phyloP scores from a whole-genome alignment of 805 yeast species.

The Saturnispora dispora region DNA sequence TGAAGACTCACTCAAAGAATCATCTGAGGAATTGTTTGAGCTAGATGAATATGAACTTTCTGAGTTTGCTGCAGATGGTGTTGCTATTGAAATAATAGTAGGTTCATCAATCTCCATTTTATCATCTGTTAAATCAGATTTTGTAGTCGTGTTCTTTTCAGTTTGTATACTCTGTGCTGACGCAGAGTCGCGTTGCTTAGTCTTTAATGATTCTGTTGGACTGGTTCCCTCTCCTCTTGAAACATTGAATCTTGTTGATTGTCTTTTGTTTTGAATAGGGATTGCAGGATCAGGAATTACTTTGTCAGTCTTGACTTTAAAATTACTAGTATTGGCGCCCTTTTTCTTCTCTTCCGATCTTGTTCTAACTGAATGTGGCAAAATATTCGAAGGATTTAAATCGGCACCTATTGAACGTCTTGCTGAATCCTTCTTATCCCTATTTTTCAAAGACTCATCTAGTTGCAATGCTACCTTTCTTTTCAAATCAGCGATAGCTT shows the following conservation, averaged over 20 bases:
- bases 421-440: not conserved
- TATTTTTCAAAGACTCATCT: not conserved
- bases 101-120: conserved; percentile 6
- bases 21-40: conserved; percentile 5
- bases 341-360: not conserved
- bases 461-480: conserved; percentile 3
- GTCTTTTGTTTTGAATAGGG: not conserved
- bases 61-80: not conserved
- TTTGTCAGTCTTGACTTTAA: not conserved
- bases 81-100: not conserved
- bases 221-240: not conserved
- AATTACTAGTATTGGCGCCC: not conserved
- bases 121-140: not conserved
- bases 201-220: not conserved
- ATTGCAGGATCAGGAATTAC: not conserved
- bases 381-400: conserved; percentile 18
- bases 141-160: not conserved
- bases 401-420: conserved; percentile 14
- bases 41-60: conserved; percentile 9
- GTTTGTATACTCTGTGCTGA: not conserved
- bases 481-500: not conserved
- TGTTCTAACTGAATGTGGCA: conserved; percentile 6
- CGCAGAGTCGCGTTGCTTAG: not conserved
- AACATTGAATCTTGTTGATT: not conserved
- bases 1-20: conserved; percentile 6